Evolutionary conservation across 192 early-diverging fungal species (phyloP), one percentile per base, ranked within the genome.

Genomic region (Glomus cerebriforme): DNA sequence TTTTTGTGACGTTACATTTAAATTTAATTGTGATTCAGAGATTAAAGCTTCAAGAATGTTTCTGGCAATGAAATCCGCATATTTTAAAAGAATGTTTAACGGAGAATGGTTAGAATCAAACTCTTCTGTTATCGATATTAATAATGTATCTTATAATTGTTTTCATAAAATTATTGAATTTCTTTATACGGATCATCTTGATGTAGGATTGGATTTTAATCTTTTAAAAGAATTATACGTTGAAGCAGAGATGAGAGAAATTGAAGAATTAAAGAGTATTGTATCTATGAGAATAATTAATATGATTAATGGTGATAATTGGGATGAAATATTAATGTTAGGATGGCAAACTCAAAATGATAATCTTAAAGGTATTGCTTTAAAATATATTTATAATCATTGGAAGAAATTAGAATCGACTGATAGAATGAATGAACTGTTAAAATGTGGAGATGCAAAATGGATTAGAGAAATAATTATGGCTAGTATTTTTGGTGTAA

Each of bases 1-100:
- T 65, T 78, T 67, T 62, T 67, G 76, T 67, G 76, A 78, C 67
- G 39, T 78, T 29, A n/a, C 37, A 59, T 78, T 78, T 31, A 67
- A 22, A 59, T 78, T 78, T 32, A 64, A 78, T 54, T 67, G 63
- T 45, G 64, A 35, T 45, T 31, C 15, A 17, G 8, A 35, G 12
- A 43, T 78, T n/a, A 67, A 66, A 49, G 76, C 63, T 29, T 35
- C 27, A 37, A 59, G 45, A 67, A 45, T 78, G 17, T 31, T 78
- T 6, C 22, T 78, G 2, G 64, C 76, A 22, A 37, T 62, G 29
- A 66, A 62, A 49, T 78, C 76, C 24, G 43, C 10, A 49, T 78
- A 78, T 67, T 78, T 78, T 66, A 35, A 78, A 29, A 78, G 10
- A 31, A 62, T 78, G 59, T 62, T 78, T 31, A 35, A 59, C 8